Evolutionary conservation across 768 basidiomycete species (phyloP).

Genomic region (Leccinum disarticulatum): DNA sequence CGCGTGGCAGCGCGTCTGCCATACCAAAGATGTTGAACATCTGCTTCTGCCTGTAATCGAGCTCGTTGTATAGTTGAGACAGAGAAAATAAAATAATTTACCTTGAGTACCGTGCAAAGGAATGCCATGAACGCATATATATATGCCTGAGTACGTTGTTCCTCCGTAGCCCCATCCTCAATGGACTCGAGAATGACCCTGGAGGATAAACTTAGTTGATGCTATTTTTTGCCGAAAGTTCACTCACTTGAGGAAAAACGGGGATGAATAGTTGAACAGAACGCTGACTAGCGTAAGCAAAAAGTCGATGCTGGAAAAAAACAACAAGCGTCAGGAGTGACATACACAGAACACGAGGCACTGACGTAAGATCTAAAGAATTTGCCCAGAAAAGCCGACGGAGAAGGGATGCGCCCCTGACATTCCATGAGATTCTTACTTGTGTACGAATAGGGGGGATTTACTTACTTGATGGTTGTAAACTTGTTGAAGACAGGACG

Average conservation of each 20-base stretch:
- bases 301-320: constrained; percentile 55
- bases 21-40: constrained; percentile 78
- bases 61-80: neutral
- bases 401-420: constrained; percentile 36
- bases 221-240: neutral
- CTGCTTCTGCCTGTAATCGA: constrained; percentile 50
- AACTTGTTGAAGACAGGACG: constrained; percentile 60
- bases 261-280: constrained; percentile 73
- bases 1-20: constrained; percentile 74
- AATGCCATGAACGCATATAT: constrained; percentile 80
- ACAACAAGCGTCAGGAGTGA: neutral
- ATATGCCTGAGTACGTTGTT: constrained; percentile 61
- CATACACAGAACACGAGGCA: neutral
- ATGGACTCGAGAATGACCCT: constrained; percentile 64
- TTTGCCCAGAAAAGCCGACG: constrained; percentile 46
- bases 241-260: constrained; percentile 79
- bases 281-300: constrained; percentile 66
- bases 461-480: constrained; percentile 24
- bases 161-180: constrained; percentile 41
- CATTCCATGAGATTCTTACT: neutral
- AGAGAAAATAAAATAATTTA: neutral
- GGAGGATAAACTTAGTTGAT: neutral
- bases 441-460: neutral
- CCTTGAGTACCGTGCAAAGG: constrained; percentile 43
- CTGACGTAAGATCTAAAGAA: constrained; percentile 43